Conservation (phyloP, 495 filamentous ascomycete genomes). For the Aspergillus mulundensis region DNA sequence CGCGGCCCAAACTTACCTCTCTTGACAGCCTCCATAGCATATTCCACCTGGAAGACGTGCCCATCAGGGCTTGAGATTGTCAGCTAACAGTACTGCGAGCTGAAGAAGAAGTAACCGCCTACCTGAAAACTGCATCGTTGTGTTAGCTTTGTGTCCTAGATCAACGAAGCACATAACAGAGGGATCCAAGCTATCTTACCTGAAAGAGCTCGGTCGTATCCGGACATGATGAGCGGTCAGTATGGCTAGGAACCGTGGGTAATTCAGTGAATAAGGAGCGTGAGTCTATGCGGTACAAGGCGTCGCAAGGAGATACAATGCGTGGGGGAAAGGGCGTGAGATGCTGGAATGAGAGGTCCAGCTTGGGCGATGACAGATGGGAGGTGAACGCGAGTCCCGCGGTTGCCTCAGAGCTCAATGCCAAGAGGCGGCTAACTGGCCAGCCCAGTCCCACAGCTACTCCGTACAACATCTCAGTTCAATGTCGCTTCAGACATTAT, state of each 20-base stretch:
- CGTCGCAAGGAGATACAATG: conserved; percentile 17
- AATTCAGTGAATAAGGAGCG: conserved; percentile 4
- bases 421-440: conserved; percentile 24
- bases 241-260: conserved; percentile 1
- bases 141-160: conserved; percentile 38
- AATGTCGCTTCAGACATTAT: background rate
- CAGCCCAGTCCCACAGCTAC: background rate
- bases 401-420: conserved; percentile 28
- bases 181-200: conserved; percentile 57
- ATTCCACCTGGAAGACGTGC: conserved; percentile 99
- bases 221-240: conserved; percentile 63
- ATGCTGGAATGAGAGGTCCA: conserved; percentile 5
- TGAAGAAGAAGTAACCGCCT: conserved; percentile 9
- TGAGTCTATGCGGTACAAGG: conserved; percentile 3
- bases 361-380: conserved; percentile 25
- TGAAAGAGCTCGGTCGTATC: conserved; percentile 92
- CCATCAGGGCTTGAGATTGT: conserved; percentile 76
- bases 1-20: conserved; percentile 59
- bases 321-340: conserved; percentile 14
- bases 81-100: conserved; percentile 19
- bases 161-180: conserved; percentile 31
- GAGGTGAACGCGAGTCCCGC: conserved; percentile 27
- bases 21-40: conserved; percentile 97
- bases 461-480: background rate
- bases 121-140: conserved; percentile 26